These are phyloP conservation scores for Blastobotrys attinorum DNA, from an alignment of 805 yeast species.

Conservation along the genomic window DNA sequence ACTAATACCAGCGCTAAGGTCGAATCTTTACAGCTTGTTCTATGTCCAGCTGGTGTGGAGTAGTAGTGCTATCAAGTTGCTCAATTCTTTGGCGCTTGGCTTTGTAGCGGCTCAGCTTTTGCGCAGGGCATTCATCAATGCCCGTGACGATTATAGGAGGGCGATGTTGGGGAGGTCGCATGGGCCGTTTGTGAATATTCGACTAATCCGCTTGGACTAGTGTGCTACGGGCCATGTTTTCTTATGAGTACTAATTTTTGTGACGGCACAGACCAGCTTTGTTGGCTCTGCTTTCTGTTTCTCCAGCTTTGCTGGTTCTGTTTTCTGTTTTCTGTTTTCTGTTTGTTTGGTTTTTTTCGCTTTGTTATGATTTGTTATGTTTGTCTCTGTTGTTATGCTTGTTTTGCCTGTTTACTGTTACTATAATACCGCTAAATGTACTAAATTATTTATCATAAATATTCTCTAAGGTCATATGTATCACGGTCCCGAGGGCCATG, in stretches of 20 bases:
- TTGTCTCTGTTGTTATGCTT: not conserved
- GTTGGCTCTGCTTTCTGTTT: not conserved
- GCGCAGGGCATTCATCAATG: not conserved
- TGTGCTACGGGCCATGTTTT: no score
- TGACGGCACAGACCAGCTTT: not conserved
- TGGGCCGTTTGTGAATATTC: not conserved
- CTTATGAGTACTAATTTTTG: no score
- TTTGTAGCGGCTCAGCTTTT: not conserved
- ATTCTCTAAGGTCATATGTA: no score
- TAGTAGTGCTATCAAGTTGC: no score
- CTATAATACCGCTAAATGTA: not conserved
- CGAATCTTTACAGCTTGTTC: not conserved
- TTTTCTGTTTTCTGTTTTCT: no score
- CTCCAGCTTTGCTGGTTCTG: not conserved
- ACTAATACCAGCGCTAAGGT: not conserved
- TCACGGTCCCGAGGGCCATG: no score
- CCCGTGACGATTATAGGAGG: not conserved
- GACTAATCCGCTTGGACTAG: not conserved
- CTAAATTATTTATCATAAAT: not conserved
- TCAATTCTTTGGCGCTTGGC: not conserved
- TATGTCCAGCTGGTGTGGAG: not conserved
- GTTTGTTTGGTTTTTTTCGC: not conserved
- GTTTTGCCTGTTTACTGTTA: not conserved
- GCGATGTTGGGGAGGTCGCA: not conserved
- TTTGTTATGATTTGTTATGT: not conserved